phyloP scores from a whole-genome alignment of 352 stramenopile genomes.

The Globisporangium irregulare region DNA sequence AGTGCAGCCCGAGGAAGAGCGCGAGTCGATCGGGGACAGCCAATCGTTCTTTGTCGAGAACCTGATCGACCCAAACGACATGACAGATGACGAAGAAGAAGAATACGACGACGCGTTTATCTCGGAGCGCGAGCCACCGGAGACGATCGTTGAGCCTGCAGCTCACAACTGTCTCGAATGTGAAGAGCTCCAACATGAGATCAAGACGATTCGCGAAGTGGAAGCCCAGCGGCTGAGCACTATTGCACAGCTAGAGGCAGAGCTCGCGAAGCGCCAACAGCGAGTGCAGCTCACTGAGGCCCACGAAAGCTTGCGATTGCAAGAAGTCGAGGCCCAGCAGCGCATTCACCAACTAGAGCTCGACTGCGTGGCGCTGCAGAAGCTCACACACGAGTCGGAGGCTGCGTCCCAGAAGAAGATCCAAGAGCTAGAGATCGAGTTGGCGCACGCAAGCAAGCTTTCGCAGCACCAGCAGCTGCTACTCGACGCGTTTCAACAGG shows the following conservation, averaged over 20 bases:
- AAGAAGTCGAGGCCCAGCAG: conserved; percentile 15
- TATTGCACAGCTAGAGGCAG: background rate
- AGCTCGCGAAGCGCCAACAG: background rate
- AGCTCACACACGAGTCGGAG: background rate
- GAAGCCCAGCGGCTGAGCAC: background rate
- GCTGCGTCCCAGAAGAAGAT: conserved; percentile 7
- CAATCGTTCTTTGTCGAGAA: conserved; percentile 22
- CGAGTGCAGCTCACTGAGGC: background rate
- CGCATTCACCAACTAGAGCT: conserved; percentile 39
- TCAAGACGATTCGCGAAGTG: background rate
- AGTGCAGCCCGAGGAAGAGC: conserved; percentile 30
- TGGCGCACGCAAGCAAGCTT: conserved; percentile 9
- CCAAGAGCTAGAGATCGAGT: background rate
- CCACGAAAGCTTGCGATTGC: background rate
- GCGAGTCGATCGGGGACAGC: conserved; percentile 13
- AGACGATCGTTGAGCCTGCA: conserved; percentile 1
- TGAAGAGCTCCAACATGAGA: background rate
- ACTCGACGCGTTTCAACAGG: background rate
- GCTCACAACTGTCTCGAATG: background rate
- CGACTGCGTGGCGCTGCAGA: conserved; percentile 12
- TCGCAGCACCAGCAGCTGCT: conserved; percentile 2
- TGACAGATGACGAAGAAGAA: conserved; percentile 28
- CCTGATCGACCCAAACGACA: conserved; percentile 14
- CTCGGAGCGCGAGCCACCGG: conserved; percentile 18
- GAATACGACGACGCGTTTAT: background rate